Evolutionary conservation across 2,329 filamentous ascomycete genomes (phyloP), one percentile per base, ranked within the genome.

Genomic region (Parafenestella ontariensis): DNA sequence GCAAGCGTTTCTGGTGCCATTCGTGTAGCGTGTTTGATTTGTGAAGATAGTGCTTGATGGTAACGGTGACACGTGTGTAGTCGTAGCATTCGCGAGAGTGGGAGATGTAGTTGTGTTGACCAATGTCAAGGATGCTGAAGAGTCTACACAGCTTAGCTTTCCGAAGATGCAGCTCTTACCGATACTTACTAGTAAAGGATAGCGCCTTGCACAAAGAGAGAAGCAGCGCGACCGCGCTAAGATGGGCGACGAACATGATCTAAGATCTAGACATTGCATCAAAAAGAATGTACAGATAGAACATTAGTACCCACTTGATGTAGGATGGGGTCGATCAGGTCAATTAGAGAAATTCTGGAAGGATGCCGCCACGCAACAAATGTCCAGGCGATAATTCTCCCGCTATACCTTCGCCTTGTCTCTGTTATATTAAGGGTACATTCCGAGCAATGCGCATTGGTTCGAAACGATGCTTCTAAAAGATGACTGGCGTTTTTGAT

Each of bases 1-100:
- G 20, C 52, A 54, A 26, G 41, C 34, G 28, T 54, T 46, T 26
- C 17, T 46, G 3, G 46, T 46, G 20, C 26, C 34, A 46, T 45
- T 49, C n/a, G 29, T 8, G 23, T 42, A 7, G 21, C 21, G 10
- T 18, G 40, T 42, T n/a, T 26, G 21, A n/a, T 42, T 42, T 5
- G 5, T 5, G n/a, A 17, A 26, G 9, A 18, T 7, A 17, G 24
- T 10, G 23, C 21, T 42, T 11, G 40, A 24, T 29, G 40, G 24
- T 42, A 42, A 23, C 7, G 23, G 8, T 26, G 40, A 23, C n/a
- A 13, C 7, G 40, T 6, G 15, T 11, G 40, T 42, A 15, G 28
- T 23, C n/a, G 40, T 42, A 42, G 40, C 21, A 17, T 29, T 42
- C 5, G 11, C n/a, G 8, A 15, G 18, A 7, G 8, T 21, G 11